A percentile compares a stretch with the other conserved stretches of the same genome.
phyloP scores from a whole-genome alignment of 1,139 yeast genomes.

The Kazachstania sp. region DNA sequence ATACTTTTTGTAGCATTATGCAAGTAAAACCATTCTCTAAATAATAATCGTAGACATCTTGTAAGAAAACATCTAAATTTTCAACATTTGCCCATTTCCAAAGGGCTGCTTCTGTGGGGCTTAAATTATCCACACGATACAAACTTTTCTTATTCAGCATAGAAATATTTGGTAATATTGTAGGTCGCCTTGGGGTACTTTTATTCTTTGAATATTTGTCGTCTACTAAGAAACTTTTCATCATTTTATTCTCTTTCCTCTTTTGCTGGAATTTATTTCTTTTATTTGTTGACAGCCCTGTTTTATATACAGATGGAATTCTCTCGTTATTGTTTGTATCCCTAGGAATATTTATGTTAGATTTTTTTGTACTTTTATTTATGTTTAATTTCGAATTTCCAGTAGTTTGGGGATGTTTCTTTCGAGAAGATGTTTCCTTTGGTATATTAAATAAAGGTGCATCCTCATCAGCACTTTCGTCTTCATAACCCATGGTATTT shows the following conservation, averaged over 20 bases:
- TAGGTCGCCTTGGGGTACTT: conserved; percentile 16
- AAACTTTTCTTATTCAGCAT: conserved; percentile 25
- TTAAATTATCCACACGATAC: conserved; percentile 28
- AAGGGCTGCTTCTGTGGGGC: conserved; percentile 70
- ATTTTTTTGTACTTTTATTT: not conserved
- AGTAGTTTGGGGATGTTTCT: not conserved
- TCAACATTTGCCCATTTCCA: conserved; percentile 97
- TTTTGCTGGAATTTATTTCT: not conserved
- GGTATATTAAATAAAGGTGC: conserved; percentile 2
- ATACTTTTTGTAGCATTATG: conserved; percentile 53
- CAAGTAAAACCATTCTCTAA: conserved; percentile 78
- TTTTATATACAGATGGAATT: not conserved
- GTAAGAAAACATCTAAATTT: conserved; percentile 76
- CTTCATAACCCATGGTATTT: conserved; percentile 5
- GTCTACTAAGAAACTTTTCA: conserved; percentile 8
- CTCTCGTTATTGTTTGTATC: conserved; percentile 6
- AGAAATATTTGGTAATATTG: conserved; percentile 23
- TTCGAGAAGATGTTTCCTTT: not conserved
- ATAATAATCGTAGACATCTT: conserved; percentile 76
- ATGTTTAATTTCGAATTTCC: not conserved
- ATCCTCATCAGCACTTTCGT: conserved; percentile 8
- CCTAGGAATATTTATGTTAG: conserved; percentile 9
- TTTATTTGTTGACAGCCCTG: not conserved
- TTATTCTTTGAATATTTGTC: conserved; percentile 6
- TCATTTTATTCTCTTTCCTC: not conserved